phyloP scores from a whole-genome alignment of 805 yeast species.

The Kuraishia cidri region DNA sequence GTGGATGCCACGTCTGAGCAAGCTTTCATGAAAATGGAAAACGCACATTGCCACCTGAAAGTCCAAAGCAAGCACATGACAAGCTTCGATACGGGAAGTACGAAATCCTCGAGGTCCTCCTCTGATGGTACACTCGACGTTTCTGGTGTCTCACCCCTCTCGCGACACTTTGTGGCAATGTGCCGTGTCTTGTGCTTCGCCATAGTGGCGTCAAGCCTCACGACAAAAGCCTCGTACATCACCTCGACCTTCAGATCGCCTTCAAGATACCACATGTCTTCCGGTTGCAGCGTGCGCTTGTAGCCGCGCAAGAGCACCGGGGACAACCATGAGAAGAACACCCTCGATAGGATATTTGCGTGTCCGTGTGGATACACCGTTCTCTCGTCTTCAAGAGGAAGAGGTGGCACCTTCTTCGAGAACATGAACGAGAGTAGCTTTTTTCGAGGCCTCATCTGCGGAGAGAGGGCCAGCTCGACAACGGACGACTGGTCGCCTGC shows the following conservation, averaged over 20 bases:
- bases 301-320: slow-evolving; percentile 64
- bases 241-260: slow-evolving; percentile 30
- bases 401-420: slow-evolving; percentile 34
- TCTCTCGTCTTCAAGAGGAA: slow-evolving; percentile 45
- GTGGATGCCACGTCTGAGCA: slow-evolving; percentile 40
- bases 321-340: slow-evolving; percentile 58
- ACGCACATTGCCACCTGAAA: slow-evolving; percentile 4
- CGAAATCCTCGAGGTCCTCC: slow-evolving; percentile 10
- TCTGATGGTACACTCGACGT: background rate
- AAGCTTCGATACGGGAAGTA: slow-evolving; percentile 10
- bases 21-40: slow-evolving; percentile 30
- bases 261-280: slow-evolving; percentile 48
- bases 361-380: slow-evolving; percentile 29
- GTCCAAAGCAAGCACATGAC: slow-evolving; percentile 32
- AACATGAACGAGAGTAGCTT: slow-evolving; percentile 5
- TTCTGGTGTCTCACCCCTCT: slow-evolving; percentile 10
- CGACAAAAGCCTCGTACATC: background rate
- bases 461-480: no score
- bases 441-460: slow-evolving; percentile 3
- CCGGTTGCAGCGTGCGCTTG: slow-evolving; percentile 57
- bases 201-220: background rate
- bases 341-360: slow-evolving; percentile 28
- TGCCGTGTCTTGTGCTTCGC: background rate
- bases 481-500: no score
- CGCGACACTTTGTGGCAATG: background rate